These are phyloP conservation scores for Solanum stenotomum DNA, from an alignment of 257 asterid species.

Conservation along the genomic window DNA sequence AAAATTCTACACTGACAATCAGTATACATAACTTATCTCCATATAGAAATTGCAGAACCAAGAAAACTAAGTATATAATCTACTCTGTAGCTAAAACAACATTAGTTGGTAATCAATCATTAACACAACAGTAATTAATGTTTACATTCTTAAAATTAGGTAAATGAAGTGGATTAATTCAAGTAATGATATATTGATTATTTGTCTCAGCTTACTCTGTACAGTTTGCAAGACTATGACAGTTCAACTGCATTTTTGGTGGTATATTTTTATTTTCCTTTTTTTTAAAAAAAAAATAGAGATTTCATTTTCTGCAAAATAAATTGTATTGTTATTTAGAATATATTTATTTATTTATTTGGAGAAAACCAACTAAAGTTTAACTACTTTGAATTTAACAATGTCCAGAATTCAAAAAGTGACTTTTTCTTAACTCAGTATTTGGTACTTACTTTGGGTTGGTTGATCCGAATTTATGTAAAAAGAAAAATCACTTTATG, in stretches of 20 bases:
- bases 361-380: not conserved
- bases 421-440: not conserved
- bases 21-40: not conserved
- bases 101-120: not conserved
- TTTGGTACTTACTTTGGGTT: not conserved
- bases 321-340: not conserved
- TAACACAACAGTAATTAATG: not conserved
- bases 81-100: not conserved
- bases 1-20: not conserved
- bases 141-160: not conserved
- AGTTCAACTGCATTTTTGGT: not conserved
- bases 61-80: not conserved
- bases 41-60: not conserved
- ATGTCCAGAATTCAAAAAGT: not conserved
- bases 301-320: not conserved
- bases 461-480: not conserved
- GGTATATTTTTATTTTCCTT: not conserved
- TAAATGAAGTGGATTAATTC: not conserved
- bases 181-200: not conserved
- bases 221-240: not conserved
- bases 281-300: no score
- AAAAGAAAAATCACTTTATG: not conserved
- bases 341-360: no score
- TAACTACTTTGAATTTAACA: not conserved
- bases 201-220: not conserved